Base-by-base conservation (phyloP, 1,284 basidiomycete species). In the Sphagnurus paluster region DNA sequence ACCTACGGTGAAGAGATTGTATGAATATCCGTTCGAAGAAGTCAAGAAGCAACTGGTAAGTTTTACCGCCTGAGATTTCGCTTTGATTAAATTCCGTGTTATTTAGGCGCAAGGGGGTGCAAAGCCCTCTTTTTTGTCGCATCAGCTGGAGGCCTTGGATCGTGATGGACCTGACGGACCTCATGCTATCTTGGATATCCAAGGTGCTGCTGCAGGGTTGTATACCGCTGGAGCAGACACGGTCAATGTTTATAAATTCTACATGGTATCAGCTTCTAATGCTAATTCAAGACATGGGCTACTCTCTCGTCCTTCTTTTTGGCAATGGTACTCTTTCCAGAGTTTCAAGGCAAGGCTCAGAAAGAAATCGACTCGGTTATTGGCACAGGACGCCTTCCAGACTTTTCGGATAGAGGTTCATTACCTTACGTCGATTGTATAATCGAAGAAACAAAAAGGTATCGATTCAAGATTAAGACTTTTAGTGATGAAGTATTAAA, bases 291-390 rank as follows among this genome's bases (percentile, higher is more conserved):
- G 52, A 46, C 46, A 9, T 44, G 41, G n/a, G 24, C 42, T 10
- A 48, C 52, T 14, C 39, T 55, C 17, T 35, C 48, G 6, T 25
- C 64, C 48, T 69, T 69, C 54, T 49, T 69, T 20, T 57, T 65
- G 29, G 70, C 70, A 8, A 75, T 80, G 72, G 57, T 70, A 19
- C 51, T 68, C 33, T 56, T 74, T 53, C 77, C 76, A 0, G 62
- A 72, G 13, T 64, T 70, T 5, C 68, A 75, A 40, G 48, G 48
- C 28, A 66, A 62, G 37, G 77, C 72, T 0, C 76, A 76, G 55
- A 23, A 62, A 6, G 77, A 79, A 49, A 54, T 80, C 4, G 75
- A 78, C 48, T 17, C 52, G 2, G 68, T 75, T 30, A 51, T 76
- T 33, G 72, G 72, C 2, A 44, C 49, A 9, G 61, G 58, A 20